Percentiles rank a stretch among this genome's conserved stretches.
phyloP scores from a whole-genome alignment of 1,284 basidiomycete species.

The Heterobasidion annosum region DNA sequence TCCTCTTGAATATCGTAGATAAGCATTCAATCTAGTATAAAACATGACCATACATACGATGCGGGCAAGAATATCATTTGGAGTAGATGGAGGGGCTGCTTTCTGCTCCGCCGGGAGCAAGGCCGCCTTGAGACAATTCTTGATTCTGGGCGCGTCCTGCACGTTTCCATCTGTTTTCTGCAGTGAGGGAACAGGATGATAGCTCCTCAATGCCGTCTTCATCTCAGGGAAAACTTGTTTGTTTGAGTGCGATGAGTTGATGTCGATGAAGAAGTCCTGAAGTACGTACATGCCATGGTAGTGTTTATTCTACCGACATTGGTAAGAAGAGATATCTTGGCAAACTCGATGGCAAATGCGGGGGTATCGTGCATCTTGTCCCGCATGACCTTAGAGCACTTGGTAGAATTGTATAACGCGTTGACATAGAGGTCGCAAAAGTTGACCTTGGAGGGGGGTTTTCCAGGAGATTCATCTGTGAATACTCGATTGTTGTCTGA shows the following conservation, averaged over 20 bases:
- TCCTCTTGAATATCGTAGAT: conserved; percentile 27
- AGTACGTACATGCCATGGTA: conserved; percentile 78
- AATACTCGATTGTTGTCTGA: conserved; percentile 62
- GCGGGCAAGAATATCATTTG: conserved; percentile 59
- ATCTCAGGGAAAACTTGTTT: conserved; percentile 50
- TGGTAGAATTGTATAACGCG: conserved; percentile 68
- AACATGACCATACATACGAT: conserved; percentile 20
- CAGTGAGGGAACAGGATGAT: conserved; percentile 62
- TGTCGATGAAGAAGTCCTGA: conserved; percentile 3
- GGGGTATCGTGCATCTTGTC: conserved; percentile 79
- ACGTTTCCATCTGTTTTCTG: conserved; percentile 59
- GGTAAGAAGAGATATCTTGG: conserved; percentile 78
- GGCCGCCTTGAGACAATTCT: conserved; percentile 69
- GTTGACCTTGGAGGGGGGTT: conserved; percentile 46
- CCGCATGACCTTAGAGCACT: conserved; percentile 81
- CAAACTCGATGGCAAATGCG: conserved; percentile 74
- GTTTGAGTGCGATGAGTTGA: conserved; percentile 1
- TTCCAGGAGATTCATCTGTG: conserved; percentile 45
- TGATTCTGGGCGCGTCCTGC: conserved; percentile 67
- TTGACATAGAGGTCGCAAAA: conserved; percentile 84
- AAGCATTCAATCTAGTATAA: conserved; percentile 1
- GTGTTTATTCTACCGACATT: conserved; percentile 94
- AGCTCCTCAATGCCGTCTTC: conserved; percentile 62
- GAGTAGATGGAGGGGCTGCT: conserved; percentile 55
- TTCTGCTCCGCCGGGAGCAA: conserved; percentile 67